Conservation (phyloP, 805 yeast genomes). For the Yarrowia sp. region DNA sequence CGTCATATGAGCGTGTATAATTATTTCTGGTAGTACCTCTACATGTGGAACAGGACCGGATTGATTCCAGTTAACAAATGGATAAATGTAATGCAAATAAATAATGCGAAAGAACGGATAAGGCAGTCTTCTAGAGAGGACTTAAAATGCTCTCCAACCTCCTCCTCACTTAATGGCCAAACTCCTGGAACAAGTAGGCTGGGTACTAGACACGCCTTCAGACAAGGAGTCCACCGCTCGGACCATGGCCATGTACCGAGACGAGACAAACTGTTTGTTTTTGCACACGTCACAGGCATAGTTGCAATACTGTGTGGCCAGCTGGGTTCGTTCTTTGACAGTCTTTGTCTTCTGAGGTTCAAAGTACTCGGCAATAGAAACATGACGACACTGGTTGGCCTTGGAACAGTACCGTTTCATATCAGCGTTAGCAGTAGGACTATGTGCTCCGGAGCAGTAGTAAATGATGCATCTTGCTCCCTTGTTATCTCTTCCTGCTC, state of each 20-base stretch:
- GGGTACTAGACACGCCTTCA: not conserved
- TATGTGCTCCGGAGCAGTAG: slow-evolving; percentile 40
- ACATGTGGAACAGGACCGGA: no score
- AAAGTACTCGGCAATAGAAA: slow-evolving; percentile 29
- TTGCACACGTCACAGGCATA: slow-evolving; percentile 32
- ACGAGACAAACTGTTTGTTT: slow-evolving; percentile 23
- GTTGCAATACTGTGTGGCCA: slow-evolving; percentile 26
- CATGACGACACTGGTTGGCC: slow-evolving; percentile 30
- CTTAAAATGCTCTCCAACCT: no score
- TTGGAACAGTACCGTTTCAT: slow-evolving; percentile 27
- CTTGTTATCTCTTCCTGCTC: slow-evolving; percentile 95
- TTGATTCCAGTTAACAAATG: no score
- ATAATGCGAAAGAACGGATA: no score
- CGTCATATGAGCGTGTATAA: no score
- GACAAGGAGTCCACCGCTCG: not conserved
- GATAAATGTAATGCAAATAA: no score
- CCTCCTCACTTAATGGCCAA: not conserved
- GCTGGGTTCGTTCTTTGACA: slow-evolving; percentile 1
- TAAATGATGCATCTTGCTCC: slow-evolving; percentile 77
- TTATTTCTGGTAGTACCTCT: no score
- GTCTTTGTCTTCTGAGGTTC: slow-evolving; percentile 26
- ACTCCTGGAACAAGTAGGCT: not conserved
- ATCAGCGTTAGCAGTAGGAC: slow-evolving; percentile 1
- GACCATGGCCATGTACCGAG: slow-evolving; percentile 6
- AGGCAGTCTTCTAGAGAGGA: no score